A percentile compares a stretch with the other conserved stretches of the same genome.
Evolutionary conservation across 768 basidiomycete genomes (phyloP).

Genomic region (Suillus hirtellus): DNA sequence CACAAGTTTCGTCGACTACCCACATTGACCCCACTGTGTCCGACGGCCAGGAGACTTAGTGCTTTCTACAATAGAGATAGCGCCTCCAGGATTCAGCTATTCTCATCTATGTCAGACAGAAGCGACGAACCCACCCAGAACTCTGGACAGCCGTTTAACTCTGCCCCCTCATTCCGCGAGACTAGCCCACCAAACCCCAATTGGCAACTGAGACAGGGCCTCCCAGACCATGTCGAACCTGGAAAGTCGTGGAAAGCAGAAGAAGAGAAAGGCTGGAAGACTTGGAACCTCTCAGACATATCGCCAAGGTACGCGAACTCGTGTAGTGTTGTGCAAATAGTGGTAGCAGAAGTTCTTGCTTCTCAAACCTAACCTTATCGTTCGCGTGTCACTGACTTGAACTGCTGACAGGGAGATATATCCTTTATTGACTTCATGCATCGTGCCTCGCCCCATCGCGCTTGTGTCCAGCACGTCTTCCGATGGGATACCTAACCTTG

Average conservation of each 20-base stretch:
- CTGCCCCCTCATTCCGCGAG: constrained; percentile 33
- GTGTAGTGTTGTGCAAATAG: constrained; percentile 11
- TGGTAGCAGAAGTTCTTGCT: neutral
- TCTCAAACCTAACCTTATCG: constrained; percentile 21
- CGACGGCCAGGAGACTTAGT: too few species aligned
- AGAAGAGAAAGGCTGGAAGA: constrained; percentile 38
- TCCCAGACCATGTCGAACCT: constrained; percentile 20
- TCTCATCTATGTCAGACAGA: constrained; percentile 6
- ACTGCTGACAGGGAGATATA: constrained; percentile 38
- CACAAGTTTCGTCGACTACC: neutral
- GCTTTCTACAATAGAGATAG: neutral
- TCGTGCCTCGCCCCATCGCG: constrained; percentile 68
- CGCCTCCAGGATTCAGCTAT: constrained; percentile 2
- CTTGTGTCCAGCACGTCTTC: constrained; percentile 61
- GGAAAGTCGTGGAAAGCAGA: constrained; percentile 33
- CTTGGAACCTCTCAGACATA: constrained; percentile 41
- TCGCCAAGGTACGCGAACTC: constrained; percentile 28
- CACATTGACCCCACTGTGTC: neutral
- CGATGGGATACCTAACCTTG: constrained; percentile 57
- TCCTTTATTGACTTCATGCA: constrained; percentile 54
- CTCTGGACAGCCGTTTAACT: constrained; percentile 21
- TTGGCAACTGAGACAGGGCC: constrained; percentile 47
- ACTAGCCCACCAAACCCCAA: constrained; percentile 40
- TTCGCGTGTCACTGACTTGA: constrained; percentile 25
- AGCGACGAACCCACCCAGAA: constrained; percentile 8